phyloP scores from a whole-genome alignment of 768 basidiomycete genomes.

The Leccinum sublutescens region DNA sequence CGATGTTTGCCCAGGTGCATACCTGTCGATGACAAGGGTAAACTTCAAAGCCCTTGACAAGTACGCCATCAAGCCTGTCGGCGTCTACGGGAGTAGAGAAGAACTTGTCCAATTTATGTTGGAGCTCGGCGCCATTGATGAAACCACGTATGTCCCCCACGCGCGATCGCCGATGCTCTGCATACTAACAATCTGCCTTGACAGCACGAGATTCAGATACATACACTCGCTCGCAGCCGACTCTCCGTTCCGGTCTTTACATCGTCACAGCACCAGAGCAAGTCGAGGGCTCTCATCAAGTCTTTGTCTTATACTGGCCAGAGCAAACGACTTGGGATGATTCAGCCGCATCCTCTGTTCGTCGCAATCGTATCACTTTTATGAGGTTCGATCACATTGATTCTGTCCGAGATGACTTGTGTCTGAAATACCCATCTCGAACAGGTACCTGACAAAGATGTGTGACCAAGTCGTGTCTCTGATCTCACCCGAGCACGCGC shows the following conservation, averaged over 20 bases:
- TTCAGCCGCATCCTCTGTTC: slow-evolving; percentile 41
- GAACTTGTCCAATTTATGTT: slow-evolving; percentile 48
- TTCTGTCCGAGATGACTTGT: background rate
- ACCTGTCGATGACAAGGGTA: slow-evolving; percentile 52
- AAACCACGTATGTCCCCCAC: slow-evolving; percentile 36
- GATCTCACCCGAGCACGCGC: slow-evolving; percentile 47
- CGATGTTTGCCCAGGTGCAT: slow-evolving; percentile 48
- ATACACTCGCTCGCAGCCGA: slow-evolving; percentile 3
- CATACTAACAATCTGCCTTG: slow-evolving; percentile 5
- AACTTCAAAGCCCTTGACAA: slow-evolving; percentile 54
- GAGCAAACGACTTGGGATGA: slow-evolving; percentile 61
- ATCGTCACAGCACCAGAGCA: slow-evolving; percentile 12
- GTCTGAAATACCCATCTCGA: background rate
- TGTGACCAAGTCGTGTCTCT: slow-evolving; percentile 54
- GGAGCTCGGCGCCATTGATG: slow-evolving; percentile 36
- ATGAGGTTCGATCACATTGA: slow-evolving; percentile 46
- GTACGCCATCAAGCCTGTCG: slow-evolving; percentile 46
- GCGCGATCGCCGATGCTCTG: background rate
- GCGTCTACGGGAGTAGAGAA: slow-evolving; percentile 55
- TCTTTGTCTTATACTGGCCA: slow-evolving; percentile 61
- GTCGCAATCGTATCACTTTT: slow-evolving; percentile 56
- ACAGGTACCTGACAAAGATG: slow-evolving; percentile 59
- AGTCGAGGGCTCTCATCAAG: slow-evolving; percentile 11
- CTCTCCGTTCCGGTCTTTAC: slow-evolving; percentile 25
- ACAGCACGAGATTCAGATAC: slow-evolving; percentile 14